phyloP scores from a whole-genome alignment of 257 asterid species.

The Solanum corneliomulleri region DNA sequence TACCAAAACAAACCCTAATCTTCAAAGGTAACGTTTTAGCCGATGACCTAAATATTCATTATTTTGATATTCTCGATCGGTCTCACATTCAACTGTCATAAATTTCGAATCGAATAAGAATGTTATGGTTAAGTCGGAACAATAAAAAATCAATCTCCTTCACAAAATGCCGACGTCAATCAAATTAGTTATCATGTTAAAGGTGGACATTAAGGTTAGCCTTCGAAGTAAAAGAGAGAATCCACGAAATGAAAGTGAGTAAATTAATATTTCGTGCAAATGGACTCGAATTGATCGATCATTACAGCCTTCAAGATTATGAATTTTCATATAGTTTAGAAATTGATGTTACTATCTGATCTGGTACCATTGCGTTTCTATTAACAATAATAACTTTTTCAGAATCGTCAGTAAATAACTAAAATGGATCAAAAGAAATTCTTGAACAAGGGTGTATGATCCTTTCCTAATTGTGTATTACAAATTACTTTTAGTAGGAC shows the following conservation, averaged over 20 bases:
- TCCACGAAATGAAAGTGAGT: constrained; percentile 16
- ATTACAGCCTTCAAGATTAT: constrained; percentile 18
- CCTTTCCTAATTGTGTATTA: too few species aligned
- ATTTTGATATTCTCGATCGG: constrained; percentile 33
- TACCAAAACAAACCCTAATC: constrained; percentile 33
- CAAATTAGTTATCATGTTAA: constrained; percentile 4
- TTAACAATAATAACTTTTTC: background rate
- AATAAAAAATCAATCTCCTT: constrained; percentile 15
- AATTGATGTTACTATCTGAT: constrained; percentile 14
- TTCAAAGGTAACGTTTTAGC: constrained; percentile 40
- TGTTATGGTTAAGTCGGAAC: background rate
- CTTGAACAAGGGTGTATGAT: too few species aligned
- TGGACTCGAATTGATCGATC: constrained; percentile 32
- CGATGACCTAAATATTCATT: constrained; percentile 43
- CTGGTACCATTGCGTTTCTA: background rate
- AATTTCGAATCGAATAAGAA: background rate
- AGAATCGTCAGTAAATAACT: constrained; percentile 4
- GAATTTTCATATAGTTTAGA: constrained; percentile 20
- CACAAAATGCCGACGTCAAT: constrained; percentile 22
- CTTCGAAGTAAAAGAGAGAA: constrained; percentile 35
- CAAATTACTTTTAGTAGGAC: too few species aligned
- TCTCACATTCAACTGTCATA: constrained; percentile 25
- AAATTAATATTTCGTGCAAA: constrained; percentile 14
- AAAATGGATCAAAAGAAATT: background rate
- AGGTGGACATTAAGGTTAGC: constrained; percentile 23